A percentile compares a stretch with the other conserved stretches of the same genome.
phyloP scores from a whole-genome alignment of 139 green algal species.

The Tetraselmis chui region DNA sequence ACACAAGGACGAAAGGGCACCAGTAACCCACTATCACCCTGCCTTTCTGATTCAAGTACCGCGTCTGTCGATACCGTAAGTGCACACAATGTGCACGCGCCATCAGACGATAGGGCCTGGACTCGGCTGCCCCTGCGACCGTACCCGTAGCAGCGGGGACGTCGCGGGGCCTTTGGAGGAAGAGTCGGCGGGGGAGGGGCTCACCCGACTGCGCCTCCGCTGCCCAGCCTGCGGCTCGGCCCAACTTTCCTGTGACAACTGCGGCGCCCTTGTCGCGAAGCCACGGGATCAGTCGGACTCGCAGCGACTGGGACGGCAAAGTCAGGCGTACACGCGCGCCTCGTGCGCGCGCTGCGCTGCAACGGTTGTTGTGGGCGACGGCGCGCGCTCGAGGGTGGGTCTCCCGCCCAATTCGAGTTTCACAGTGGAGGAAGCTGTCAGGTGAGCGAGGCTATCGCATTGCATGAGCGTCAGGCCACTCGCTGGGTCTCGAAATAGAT shows the following conservation, averaged over 20 bases:
- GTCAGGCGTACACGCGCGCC: neutral
- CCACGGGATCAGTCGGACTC: too few species aligned
- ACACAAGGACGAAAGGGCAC: too few species aligned
- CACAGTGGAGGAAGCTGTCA: neutral
- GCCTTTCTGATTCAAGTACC: too few species aligned
- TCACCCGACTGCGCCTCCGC: neutral
- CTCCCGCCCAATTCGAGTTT: neutral
- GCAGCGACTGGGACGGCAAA: too few species aligned
- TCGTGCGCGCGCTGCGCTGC: neutral
- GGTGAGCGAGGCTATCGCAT: neutral
- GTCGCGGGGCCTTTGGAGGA: too few species aligned
- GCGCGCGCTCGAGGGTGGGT: neutral
- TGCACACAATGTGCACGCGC: too few species aligned
- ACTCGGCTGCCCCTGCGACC: too few species aligned
- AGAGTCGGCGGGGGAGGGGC: too few species aligned
- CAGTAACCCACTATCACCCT: too few species aligned
- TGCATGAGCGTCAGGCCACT: neutral
- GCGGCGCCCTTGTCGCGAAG: neutral
- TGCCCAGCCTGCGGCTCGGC: neutral
- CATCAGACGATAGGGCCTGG: too few species aligned
- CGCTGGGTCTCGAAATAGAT: neutral
- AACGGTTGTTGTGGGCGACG: neutral
- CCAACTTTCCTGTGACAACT: neutral
- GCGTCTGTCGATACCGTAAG: too few species aligned
- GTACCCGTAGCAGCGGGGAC: too few species aligned